Evolutionary conservation across 257 asterid species (phyloP).

Genomic region (Galeopsis tetrahit): DNA sequence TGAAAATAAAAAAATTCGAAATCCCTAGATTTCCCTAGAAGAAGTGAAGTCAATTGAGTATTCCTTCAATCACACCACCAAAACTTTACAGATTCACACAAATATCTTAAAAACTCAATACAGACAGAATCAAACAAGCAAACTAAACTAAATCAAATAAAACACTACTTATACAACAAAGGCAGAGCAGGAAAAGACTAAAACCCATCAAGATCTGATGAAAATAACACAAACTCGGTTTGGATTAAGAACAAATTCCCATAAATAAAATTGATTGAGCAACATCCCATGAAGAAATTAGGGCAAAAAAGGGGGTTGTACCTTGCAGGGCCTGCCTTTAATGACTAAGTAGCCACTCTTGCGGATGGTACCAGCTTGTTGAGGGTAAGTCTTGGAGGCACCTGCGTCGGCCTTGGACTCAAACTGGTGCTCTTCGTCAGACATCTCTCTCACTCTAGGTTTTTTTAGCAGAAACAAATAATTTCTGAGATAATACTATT

Average conservation of each 20-base stretch:
- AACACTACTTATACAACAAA: not conserved
- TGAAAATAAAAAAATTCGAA: not conserved
- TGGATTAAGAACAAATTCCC: not conserved
- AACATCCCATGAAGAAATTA: not conserved
- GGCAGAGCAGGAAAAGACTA: not conserved
- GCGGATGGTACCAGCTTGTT: conserved; percentile 88
- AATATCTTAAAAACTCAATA: not conserved
- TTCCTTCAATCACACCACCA: not conserved
- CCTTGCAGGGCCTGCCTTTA: conserved; percentile 89
- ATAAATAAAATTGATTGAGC: not conserved
- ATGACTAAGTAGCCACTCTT: conserved; percentile 78
- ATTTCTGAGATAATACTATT: conserved; percentile 7
- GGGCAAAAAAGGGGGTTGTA: not conserved
- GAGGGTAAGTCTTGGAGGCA: conserved; percentile 82
- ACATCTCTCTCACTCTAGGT: conserved; percentile 47
- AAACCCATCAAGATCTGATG: conserved; percentile 35
- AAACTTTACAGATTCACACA: not conserved
- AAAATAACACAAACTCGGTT: conserved; percentile 22
- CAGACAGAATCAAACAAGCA: not conserved
- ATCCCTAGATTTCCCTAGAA: not conserved
- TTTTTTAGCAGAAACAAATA: not conserved
- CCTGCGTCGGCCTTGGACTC: conserved; percentile 87
- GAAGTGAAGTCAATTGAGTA: not conserved
- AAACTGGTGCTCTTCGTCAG: conserved; percentile 85
- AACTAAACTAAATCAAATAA: not conserved